These are phyloP conservation scores for Bipolaris victoriae DNA, from an alignment of 2,329 filamentous ascomycete species.

Conservation along the genomic window DNA sequence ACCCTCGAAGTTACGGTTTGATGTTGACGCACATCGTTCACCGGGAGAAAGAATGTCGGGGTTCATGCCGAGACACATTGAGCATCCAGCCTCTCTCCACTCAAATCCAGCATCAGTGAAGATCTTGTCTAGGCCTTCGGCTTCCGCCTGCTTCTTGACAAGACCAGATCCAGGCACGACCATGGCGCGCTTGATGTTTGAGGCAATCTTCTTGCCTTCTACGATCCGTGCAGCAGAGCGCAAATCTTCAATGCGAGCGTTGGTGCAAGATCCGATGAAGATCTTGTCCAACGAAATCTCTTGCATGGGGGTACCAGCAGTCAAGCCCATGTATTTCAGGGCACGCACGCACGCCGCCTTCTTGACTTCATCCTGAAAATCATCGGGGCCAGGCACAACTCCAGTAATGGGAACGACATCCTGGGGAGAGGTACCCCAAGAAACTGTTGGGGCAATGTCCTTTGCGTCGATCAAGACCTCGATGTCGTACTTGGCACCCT, in stretches of 20 bases:
- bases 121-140: conserved; percentile 90
- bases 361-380: conserved; percentile 79
- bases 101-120: conserved; percentile 93
- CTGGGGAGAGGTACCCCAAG: conserved; percentile 96
- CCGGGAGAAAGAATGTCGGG: conserved; percentile 91
- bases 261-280: conserved; percentile 98
- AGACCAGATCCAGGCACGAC: conserved; percentile 95
- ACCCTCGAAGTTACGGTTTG: conserved; percentile 97
- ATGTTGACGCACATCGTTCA: conserved; percentile 93
- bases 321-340: conserved; percentile 95
- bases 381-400: conserved; percentile 86
- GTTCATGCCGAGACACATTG: conserved; percentile 99
- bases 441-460: conserved; percentile 91
- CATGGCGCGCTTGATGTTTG: conserved; percentile 93
- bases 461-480: conserved; percentile 90
- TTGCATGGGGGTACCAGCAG: conserved; percentile 84
- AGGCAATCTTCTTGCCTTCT: conserved; percentile 82
- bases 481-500: conserved; percentile 86
- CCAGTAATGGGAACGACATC: conserved; percentile 95
- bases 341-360: conserved; percentile 80
- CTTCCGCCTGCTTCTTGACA: conserved; percentile 89
- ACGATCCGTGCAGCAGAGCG: conserved; percentile 85
- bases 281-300: conserved; percentile 94
- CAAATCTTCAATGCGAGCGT: conserved; percentile 94
- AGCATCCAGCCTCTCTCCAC: conserved; percentile 97